Evolutionary conservation across 2,329 filamentous ascomycete species (phyloP).

Genomic region (Penicillium crustosum): DNA sequence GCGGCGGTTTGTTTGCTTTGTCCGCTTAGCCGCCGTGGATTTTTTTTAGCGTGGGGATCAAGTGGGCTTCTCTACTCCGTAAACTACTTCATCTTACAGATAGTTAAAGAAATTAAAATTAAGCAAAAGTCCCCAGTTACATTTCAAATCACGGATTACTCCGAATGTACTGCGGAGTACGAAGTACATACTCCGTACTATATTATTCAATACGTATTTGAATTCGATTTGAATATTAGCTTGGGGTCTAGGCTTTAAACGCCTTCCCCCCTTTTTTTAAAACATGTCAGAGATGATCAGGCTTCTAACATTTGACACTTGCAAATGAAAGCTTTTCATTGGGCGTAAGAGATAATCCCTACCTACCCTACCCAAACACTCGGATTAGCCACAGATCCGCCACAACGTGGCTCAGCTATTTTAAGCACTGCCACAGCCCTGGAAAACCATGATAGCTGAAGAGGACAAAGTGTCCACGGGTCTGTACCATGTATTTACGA

Average conservation of each 20-base stretch:
- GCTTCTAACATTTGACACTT: neutral
- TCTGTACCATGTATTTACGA: neutral
- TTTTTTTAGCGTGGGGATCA: neutral
- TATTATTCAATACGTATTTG: neutral
- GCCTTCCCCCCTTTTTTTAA: neutral
- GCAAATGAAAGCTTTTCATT: conserved; percentile 2
- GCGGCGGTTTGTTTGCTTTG: conserved; percentile 2
- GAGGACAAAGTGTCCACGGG: too few species aligned
- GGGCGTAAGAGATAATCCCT: neutral
- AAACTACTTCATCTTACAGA: neutral
- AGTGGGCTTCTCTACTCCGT: neutral
- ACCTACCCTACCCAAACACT: neutral
- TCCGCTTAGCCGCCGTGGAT: neutral
- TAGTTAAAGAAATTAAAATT: neutral
- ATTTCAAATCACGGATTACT: conserved; percentile 8
- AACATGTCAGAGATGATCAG: neutral
- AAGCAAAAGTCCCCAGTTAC: neutral
- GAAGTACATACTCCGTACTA: neutral
- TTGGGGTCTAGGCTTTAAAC: conserved; percentile 1
- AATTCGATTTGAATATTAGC: neutral
- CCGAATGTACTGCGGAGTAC: neutral
- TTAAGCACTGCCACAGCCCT: conserved; percentile 12
- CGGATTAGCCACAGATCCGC: conserved; percentile 14
- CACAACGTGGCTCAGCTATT: conserved; percentile 20
- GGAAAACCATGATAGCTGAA: conserved; percentile 1